Percentiles rank a stretch among this genome's conserved stretches.
These are phyloP conservation scores for Pichia sp. DNA, from an alignment of 1,139 yeast species.

Conservation along the genomic window DNA sequence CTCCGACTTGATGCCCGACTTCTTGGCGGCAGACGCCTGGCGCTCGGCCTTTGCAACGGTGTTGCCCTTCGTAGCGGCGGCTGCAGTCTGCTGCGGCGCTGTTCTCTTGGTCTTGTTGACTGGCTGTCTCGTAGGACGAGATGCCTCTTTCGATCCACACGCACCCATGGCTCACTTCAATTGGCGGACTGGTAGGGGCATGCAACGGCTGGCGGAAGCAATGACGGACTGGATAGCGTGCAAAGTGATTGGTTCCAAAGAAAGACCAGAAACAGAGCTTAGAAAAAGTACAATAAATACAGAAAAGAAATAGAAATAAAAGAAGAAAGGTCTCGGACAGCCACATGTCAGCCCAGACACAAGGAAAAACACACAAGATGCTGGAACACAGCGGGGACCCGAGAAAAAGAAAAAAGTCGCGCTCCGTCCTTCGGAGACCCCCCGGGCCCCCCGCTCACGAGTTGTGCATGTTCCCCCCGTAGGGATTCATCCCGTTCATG, in stretches of 20 bases:
- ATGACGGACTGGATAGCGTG: too few species aligned
- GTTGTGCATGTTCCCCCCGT: conserved; percentile 8
- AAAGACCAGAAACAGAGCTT: not conserved
- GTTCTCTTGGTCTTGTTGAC: not conserved
- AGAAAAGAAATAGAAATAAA: not conserved
- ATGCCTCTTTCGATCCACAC: conserved; percentile 17
- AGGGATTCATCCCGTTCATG: conserved; percentile 9
- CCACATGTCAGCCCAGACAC: not conserved
- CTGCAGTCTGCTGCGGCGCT: not conserved
- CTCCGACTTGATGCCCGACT: conserved; percentile 2
- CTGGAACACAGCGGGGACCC: too few species aligned
- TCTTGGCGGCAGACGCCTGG: not conserved
- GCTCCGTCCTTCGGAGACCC: not conserved
- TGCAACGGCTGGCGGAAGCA: not conserved
- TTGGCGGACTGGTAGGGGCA: not conserved
- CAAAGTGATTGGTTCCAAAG: not conserved
- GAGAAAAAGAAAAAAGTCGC: conserved; percentile 2
- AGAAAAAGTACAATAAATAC: conserved; percentile 1
- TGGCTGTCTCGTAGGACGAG: not conserved
- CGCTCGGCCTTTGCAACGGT: not conserved
- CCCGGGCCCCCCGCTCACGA: not conserved
- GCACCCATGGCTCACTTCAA: conserved; percentile 14
- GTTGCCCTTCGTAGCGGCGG: not conserved
- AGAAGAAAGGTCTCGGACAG: not conserved
- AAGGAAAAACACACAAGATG: not conserved